Percentiles rank a stretch among this genome's conserved stretches.
These are phyloP conservation scores for Populus hybrid DNA, from an alignment of 441 rosid genomes.

Conservation along the genomic window DNA sequence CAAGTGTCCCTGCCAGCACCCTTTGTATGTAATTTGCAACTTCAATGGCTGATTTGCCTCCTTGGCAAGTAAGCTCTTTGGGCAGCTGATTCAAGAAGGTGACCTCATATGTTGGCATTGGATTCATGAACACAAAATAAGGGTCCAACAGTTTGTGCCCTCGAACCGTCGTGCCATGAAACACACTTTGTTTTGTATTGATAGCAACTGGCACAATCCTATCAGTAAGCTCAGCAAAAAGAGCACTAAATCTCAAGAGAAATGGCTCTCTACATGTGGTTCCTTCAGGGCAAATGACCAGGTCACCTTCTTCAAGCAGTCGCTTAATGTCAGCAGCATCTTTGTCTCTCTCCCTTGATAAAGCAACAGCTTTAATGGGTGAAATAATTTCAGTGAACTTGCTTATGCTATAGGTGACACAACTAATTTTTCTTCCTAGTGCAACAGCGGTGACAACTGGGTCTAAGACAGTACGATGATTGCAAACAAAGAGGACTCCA, in stretches of 20 bases:
- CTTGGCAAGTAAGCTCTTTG: constrained; percentile 62
- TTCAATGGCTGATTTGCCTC: constrained; percentile 84
- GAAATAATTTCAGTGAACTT: constrained; percentile 80
- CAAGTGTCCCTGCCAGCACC: constrained; percentile 78
- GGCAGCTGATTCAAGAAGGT: constrained; percentile 88
- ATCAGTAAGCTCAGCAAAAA: constrained; percentile 91
- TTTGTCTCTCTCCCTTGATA: constrained; percentile 71
- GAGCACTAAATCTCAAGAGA: constrained; percentile 81
- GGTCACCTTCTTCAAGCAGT: constrained; percentile 79
- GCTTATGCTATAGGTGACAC: constrained; percentile 92
- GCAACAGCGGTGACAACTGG: constrained; percentile 81
- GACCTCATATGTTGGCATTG: constrained; percentile 78
- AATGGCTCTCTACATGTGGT: constrained; percentile 97
- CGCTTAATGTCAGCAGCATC: constrained; percentile 78
- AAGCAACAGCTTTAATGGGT: constrained; percentile 83
- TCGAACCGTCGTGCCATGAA: constrained; percentile 76
- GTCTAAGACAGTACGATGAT: constrained; percentile 79
- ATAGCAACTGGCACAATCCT: constrained; percentile 93
- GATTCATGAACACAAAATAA: constrained; percentile 91
- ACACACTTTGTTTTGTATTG: constrained; percentile 67
- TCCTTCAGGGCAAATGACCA: constrained; percentile 93
- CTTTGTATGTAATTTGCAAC: constrained; percentile 90
- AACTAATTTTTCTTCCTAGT: constrained; percentile 73
- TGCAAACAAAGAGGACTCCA: constrained; percentile 83
- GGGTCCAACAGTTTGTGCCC: constrained; percentile 88